These are phyloP conservation scores for Cystofilobasidium macerans DNA, from an alignment of 768 basidiomycete species.

Conservation along the genomic window DNA sequence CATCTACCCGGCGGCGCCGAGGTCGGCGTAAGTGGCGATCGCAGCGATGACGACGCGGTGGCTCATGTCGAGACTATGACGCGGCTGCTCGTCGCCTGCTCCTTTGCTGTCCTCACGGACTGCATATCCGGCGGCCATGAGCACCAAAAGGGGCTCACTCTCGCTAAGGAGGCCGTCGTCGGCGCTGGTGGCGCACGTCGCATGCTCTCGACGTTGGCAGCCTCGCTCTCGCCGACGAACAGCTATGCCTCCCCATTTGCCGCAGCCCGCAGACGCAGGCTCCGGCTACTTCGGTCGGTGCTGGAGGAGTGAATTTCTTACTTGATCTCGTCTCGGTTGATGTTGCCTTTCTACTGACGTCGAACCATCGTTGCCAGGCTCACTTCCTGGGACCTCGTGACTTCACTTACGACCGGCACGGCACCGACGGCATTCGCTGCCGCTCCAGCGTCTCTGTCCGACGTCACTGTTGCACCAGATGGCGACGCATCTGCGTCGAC, in stretches of 20 bases:
- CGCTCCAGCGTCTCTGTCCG: no score
- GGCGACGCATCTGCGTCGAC: no score
- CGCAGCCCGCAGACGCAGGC: neutral
- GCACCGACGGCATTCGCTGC: neutral
- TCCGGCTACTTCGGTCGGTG: neutral
- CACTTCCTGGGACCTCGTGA: neutral
- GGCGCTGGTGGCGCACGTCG: neutral
- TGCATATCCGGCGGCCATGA: neutral
- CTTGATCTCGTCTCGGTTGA: no score
- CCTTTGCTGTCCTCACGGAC: neutral
- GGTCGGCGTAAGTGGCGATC: no score
- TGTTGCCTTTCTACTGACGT: no score
- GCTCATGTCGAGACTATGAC: no score
- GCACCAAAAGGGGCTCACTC: neutral
- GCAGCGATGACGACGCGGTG: no score
- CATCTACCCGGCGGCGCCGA: no score
- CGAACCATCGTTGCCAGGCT: no score
- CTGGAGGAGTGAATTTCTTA: neutral
- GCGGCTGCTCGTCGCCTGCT: neutral
- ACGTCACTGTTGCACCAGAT: no score
- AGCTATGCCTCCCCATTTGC: no score
- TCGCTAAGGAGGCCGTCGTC: neutral
- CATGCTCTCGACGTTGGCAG: neutral
- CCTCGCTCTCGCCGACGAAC: neutral
- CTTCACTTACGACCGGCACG: neutral